These are phyloP conservation scores for Rhinocladiella similis DNA, from an alignment of 2,329 filamentous ascomycete genomes.

Conservation along the genomic window DNA sequence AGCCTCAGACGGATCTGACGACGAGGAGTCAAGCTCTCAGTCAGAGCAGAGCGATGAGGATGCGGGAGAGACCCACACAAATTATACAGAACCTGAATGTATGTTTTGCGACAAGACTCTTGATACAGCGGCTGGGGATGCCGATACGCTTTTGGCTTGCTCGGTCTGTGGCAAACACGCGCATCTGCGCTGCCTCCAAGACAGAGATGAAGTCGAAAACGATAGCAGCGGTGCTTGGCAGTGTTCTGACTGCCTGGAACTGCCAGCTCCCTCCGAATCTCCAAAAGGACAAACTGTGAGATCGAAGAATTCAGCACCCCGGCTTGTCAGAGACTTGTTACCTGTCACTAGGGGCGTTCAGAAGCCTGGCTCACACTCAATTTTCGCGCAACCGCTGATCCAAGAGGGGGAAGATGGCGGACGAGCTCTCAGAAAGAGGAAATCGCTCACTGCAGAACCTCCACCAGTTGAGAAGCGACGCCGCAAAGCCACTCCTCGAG, in stretches of 20 bases:
- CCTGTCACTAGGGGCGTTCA: constrained; percentile 65
- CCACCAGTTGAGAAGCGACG: constrained; percentile 24
- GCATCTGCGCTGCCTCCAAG: constrained; percentile 84
- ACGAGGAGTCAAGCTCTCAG: constrained; percentile 3
- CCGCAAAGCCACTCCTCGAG: constrained; percentile 24
- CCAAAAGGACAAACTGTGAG: constrained; percentile 41
- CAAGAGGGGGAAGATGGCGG: constrained; percentile 60
- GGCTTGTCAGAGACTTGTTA: constrained; percentile 69
- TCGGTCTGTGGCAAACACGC: constrained; percentile 78
- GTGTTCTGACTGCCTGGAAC: constrained; percentile 39
- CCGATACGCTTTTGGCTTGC: constrained; percentile 74
- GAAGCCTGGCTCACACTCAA: constrained; percentile 71
- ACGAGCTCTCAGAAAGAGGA: constrained; percentile 78
- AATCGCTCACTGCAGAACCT: constrained; percentile 68
- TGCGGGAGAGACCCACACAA: constrained; percentile 26
- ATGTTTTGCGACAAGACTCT: constrained; percentile 83
- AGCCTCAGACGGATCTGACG: neutral
- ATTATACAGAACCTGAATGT: constrained; percentile 28
- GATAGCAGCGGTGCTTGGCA: constrained; percentile 29
- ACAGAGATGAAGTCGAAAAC: constrained; percentile 62
- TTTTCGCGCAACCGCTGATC: constrained; percentile 52
- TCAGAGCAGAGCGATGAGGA: constrained; percentile 21
- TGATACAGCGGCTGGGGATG: constrained; percentile 68
- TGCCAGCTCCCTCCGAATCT: constrained; percentile 49
- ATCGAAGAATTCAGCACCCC: constrained; percentile 62